Conservation (phyloP, 495 filamentous ascomycete species). For the Daldinia caldariorum region DNA sequence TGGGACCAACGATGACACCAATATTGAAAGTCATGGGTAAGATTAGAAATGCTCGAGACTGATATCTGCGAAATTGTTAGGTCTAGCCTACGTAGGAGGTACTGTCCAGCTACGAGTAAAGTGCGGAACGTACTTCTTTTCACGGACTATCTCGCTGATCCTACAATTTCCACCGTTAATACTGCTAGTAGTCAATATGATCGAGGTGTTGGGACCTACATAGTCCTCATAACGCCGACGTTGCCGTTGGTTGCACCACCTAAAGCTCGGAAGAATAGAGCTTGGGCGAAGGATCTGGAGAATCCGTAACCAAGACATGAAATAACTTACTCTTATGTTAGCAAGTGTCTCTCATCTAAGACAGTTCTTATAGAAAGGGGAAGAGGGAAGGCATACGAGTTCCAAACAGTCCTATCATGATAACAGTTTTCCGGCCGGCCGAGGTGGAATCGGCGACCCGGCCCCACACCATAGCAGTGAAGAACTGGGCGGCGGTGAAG, state of each 20-base stretch:
- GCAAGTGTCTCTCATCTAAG: background rate
- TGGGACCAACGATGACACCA: conserved; percentile 78
- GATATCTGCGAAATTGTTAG: conserved; percentile 53
- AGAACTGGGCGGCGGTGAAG: conserved; percentile 84
- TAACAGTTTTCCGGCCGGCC: conserved; percentile 78
- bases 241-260: conserved; percentile 86
- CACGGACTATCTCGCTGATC: conserved; percentile 80
- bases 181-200: background rate
- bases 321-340: conserved; percentile 54
- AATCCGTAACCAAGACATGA: conserved; percentile 86
- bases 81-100: background rate
- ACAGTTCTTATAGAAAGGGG: background rate
- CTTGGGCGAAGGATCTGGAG: conserved; percentile 73
- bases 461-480: conserved; percentile 88
- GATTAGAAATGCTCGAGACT: conserved; percentile 73
- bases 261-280: conserved; percentile 75
- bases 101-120: background rate
- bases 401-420: conserved; percentile 78
- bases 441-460: conserved; percentile 74
- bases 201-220: conserved; percentile 53
- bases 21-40: conserved; percentile 83
- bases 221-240: conserved; percentile 81
- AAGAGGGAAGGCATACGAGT: conserved; percentile 57
- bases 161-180: conserved; percentile 41
- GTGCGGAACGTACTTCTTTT: conserved; percentile 60